Evolutionary conservation across 2,329 filamentous ascomycete species (phyloP).

Genomic region (Aaosphaeria arxii): DNA sequence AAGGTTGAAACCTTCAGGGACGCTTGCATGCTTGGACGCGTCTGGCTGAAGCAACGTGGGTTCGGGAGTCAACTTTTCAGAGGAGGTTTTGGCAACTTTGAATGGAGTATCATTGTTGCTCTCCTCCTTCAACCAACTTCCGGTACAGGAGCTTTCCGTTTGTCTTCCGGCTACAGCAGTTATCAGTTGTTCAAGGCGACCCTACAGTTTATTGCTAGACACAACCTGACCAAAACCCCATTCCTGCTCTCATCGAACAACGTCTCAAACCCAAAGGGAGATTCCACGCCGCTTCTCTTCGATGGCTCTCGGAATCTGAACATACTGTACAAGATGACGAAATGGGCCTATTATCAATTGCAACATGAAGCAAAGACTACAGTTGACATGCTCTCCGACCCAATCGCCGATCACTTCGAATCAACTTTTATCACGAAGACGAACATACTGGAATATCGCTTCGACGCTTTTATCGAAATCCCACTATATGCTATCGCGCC

Average conservation of each 20-base stretch:
- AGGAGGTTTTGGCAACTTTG: conserved; percentile 90
- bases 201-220: conserved; percentile 78
- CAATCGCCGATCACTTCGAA: conserved; percentile 75
- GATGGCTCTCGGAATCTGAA: conserved; percentile 75
- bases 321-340: conserved; percentile 83
- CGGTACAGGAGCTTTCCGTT: conserved; percentile 64
- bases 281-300: conserved; percentile 67
- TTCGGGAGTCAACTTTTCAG: conserved; percentile 66
- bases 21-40: conserved; percentile 78
- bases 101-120: conserved; percentile 81
- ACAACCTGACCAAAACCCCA: conserved; percentile 68
- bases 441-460: conserved; percentile 51
- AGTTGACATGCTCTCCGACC: conserved; percentile 71
- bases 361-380: conserved; percentile 73
- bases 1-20: conserved; percentile 73
- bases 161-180: conserved; percentile 80
- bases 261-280: conserved; percentile 37
- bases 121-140: conserved; percentile 77
- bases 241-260: conserved; percentile 48
- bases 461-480: conserved; percentile 52
- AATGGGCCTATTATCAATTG: conserved; percentile 75
- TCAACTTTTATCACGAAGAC: conserved; percentile 71
- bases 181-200: conserved; percentile 94
- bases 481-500: conserved; percentile 28
- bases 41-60: conserved; percentile 87